Evolutionary conservation across 805 yeast species (phyloP).

Genomic region (Teunomyces kruisii): DNA sequence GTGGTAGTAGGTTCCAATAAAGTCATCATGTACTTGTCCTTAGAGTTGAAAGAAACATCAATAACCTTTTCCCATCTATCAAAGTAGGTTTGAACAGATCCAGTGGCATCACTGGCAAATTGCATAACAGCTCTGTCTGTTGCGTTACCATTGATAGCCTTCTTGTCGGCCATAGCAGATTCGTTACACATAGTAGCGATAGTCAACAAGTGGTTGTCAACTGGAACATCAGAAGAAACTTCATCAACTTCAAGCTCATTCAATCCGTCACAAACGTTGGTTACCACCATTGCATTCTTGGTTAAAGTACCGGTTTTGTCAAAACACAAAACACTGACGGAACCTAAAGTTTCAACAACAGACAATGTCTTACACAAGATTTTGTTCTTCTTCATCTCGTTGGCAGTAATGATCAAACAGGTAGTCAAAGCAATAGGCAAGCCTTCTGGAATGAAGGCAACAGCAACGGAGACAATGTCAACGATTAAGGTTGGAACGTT

Average conservation of each 20-base stretch:
- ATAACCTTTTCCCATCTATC: constrained; percentile 21
- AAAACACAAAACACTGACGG: constrained; percentile 47
- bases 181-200: constrained; percentile 37
- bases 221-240: background rate
- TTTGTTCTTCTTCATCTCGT: constrained; percentile 42
- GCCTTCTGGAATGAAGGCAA: constrained; percentile 54
- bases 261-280: constrained; percentile 19
- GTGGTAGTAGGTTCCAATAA: constrained; percentile 18
- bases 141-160: constrained; percentile 44
- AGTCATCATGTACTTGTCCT: constrained; percentile 44
- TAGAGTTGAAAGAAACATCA: constrained; percentile 45
- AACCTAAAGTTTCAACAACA: constrained; percentile 57
- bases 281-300: constrained; percentile 48
- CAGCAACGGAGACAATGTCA: constrained; percentile 45
- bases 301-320: constrained; percentile 51
- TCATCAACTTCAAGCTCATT: constrained; percentile 14
- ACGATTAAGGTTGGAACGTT: constrained; percentile 39
- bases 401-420: constrained; percentile 49
- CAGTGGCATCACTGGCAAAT: constrained; percentile 26
- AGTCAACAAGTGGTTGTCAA: constrained; percentile 11
- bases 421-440: constrained; percentile 52
- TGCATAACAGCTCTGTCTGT: constrained; percentile 46
- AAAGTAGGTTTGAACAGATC: constrained; percentile 6
- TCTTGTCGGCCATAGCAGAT: constrained; percentile 22
- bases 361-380: constrained; percentile 47